Percentiles rank a stretch among this genome's conserved stretches.
phyloP scores from a whole-genome alignment of 1,139 yeast genomes.

The Blastobotrys apis region DNA sequence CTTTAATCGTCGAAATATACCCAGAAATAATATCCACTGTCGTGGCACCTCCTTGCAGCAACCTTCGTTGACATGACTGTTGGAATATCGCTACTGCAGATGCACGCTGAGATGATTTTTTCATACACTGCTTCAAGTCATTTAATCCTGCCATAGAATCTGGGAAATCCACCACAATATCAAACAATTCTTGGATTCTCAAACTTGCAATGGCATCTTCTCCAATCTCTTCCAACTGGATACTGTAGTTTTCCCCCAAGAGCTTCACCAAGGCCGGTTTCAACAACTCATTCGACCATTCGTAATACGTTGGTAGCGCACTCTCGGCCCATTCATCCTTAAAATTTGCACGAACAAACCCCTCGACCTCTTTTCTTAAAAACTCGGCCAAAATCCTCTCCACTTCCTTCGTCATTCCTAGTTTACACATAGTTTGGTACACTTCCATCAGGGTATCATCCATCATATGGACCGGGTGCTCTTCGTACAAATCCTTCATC shows the following conservation, averaged over 20 bases:
- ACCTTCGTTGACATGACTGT: conserved; percentile 43
- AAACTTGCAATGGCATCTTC: conserved; percentile 25
- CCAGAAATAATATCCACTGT: conserved; percentile 69
- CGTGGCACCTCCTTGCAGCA: conserved; percentile 79
- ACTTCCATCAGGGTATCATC: conserved; percentile 10
- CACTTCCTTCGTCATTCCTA: conserved; percentile 16
- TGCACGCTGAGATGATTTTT: conserved; percentile 42
- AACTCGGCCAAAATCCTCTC: conserved; percentile 16
- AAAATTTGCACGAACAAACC: conserved; percentile 12
- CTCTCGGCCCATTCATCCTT: conserved; percentile 20
- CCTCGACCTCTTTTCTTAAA: conserved; percentile 15
- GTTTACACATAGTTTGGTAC: conserved; percentile 9
- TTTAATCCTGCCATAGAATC: conserved; percentile 52
- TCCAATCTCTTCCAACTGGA: conserved; percentile 12
- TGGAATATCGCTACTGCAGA: conserved; percentile 55
- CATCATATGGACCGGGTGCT: conserved; percentile 16
- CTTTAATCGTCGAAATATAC: conserved; percentile 67
- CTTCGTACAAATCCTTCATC: conserved; percentile 13
- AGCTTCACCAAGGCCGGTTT: not conserved
- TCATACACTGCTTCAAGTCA: conserved; percentile 49
- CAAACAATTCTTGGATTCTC: conserved; percentile 61
- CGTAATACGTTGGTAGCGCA: conserved; percentile 18
- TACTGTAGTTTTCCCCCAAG: conserved; percentile 4
- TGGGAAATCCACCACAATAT: conserved; percentile 59
- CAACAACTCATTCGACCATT: conserved; percentile 10